phyloP scores from a whole-genome alignment of 495 filamentous ascomycete species.

The Lindgomyces ingoldianus region DNA sequence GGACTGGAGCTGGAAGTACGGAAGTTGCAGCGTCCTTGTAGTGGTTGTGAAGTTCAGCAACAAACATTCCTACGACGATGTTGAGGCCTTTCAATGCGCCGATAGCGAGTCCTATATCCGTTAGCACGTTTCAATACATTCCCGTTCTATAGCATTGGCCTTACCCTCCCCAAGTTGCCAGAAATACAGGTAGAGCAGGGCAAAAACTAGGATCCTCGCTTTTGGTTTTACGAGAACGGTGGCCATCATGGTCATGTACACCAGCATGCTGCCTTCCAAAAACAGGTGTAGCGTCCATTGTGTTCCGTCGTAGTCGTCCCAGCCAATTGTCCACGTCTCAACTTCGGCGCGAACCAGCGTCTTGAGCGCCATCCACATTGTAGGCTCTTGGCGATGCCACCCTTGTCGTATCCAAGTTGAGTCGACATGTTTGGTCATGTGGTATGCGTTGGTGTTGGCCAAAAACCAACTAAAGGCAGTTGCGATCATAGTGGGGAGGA shows the following conservation, averaged over 20 bases:
- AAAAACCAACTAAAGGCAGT: conserved; percentile 39
- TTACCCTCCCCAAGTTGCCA: conserved; percentile 36
- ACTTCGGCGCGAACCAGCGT: conserved; percentile 29
- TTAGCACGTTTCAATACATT: conserved; percentile 3
- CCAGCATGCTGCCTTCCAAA: conserved; percentile 39
- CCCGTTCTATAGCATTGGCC: neutral
- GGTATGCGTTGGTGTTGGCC: conserved; percentile 37
- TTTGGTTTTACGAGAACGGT: conserved; percentile 35
- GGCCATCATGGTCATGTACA: conserved; percentile 40
- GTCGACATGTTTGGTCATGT: conserved; percentile 39
- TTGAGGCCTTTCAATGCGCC: conserved; percentile 36
- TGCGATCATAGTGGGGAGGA: conserved; percentile 38
- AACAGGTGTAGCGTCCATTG: conserved; percentile 41
- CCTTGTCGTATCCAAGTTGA: conserved; percentile 41
- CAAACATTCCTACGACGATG: conserved; percentile 38
- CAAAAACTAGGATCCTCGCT: conserved; percentile 31
- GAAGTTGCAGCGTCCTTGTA: conserved; percentile 32
- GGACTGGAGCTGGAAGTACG: conserved; percentile 32
- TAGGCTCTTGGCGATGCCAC: conserved; percentile 33
- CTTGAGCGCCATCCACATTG: conserved; percentile 31
- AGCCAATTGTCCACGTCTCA: conserved; percentile 38
- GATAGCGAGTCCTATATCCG: conserved; percentile 20
- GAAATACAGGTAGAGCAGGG: conserved; percentile 32
- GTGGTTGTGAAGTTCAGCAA: conserved; percentile 39
- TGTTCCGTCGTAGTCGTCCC: conserved; percentile 41